Evolutionary conservation across 1,139 yeast species (phyloP).

Genomic region (Candida neerlandica): DNA sequence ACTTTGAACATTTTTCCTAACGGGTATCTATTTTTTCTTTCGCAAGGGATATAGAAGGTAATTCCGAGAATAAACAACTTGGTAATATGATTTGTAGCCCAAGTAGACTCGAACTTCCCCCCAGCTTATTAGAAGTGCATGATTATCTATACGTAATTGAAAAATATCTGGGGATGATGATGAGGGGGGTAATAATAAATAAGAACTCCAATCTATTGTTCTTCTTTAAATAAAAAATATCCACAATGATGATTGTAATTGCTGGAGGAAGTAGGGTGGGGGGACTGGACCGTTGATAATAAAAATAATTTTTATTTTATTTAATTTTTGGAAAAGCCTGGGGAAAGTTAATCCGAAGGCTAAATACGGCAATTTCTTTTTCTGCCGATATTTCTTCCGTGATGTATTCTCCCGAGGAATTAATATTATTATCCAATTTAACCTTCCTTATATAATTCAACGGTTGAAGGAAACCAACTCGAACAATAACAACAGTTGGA

Average conservation of each 20-base stretch:
- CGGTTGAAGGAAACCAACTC: too few relatives aligned
- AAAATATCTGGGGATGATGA: background rate
- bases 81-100: too few relatives aligned
- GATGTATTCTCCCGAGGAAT: background rate
- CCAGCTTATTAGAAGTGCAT: background rate
- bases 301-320: background rate
- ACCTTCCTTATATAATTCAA: too few relatives aligned
- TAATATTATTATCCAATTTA: background rate
- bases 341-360: slow-evolving; percentile 1
- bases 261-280: background rate
- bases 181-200: background rate
- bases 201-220: too few relatives aligned
- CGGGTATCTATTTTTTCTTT: background rate
- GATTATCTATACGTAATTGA: background rate
- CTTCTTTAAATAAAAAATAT: too few relatives aligned
- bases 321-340: background rate
- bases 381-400: background rate
- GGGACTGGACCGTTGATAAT: background rate
- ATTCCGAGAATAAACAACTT: background rate
- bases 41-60: background rate
- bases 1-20: background rate
- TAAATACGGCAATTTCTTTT: background rate
- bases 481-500: too few relatives aligned
- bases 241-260: too few relatives aligned
- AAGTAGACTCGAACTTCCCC: background rate